Evolutionary conservation across 441 rosid genomes (phyloP).

Genomic region (Theobroma grandiflorum): DNA sequence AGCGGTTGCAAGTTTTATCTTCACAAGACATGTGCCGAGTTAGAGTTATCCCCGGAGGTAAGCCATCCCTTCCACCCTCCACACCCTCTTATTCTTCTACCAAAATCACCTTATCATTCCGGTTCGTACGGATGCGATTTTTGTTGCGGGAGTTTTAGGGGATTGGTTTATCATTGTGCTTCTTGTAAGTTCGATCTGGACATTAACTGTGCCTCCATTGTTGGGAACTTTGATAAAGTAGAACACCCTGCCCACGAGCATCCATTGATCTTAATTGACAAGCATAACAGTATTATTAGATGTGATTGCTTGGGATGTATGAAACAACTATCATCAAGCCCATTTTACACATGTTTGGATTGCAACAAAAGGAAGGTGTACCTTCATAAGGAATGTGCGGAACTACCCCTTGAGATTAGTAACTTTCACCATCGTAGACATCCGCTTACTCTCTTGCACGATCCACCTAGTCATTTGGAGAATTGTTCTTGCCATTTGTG

Average conservation of each 20-base stretch:
- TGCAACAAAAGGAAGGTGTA: neutral
- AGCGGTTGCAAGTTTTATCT: neutral
- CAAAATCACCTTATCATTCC: neutral
- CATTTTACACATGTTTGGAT: neutral
- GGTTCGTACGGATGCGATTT: neutral
- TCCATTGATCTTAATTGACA: neutral
- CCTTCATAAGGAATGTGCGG: slow-evolving; percentile 10
- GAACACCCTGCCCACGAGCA: neutral
- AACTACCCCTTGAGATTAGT: neutral
- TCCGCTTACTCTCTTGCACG: neutral
- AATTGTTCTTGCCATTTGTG: neutral
- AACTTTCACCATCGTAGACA: neutral
- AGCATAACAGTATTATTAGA: no score
- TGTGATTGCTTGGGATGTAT: neutral
- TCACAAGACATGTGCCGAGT: neutral
- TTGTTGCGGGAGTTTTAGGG: neutral
- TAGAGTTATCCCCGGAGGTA: neutral
- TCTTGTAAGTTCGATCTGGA: neutral
- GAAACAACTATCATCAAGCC: neutral
- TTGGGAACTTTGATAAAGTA: neutral
- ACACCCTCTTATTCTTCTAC: neutral
- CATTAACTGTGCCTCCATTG: neutral
- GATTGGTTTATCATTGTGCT: neutral
- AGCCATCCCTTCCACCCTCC: neutral
- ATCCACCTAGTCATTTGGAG: neutral